Evolutionary conservation across 495 filamentous ascomycete genomes (phyloP), one percentile per base, ranked within the genome.

Genomic region (Aspergillus ostianus): DNA sequence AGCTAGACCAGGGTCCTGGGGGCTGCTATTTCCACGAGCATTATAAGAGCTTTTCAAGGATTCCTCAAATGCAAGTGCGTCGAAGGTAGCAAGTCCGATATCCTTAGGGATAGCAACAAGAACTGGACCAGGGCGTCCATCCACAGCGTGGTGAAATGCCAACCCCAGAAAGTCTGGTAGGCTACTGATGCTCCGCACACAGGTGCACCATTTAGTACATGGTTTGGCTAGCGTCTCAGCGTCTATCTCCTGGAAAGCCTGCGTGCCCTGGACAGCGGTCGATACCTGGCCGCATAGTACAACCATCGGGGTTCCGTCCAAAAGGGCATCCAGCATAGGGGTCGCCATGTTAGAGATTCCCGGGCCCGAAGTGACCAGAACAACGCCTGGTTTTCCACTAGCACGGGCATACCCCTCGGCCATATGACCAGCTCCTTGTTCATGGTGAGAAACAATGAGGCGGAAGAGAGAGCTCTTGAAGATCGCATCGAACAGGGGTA

Each of bases 351-450:
- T 87, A 23, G 85, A 86, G 20, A 82, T 83, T 46, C 85, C 85
- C 47, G 85, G 85, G 20, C 85, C 85, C n/a, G 84, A 87, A 21
- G 85, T 87, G 36, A 87, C 84, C 6, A 87, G 70, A 45, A 87
- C 84, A 6, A 87, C 83, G 61, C 85, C 84, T 46, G 84, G 83
- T 65, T 82, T 83, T 47, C 85, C 85, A 52, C 79, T 81, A 20
- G 83, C 85, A 60, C 85, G 75, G 20, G 84, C 84, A 66, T 87
- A 87, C 13, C 85, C 84, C 66, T 87, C 81, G 4, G 84, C 84
- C 84, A 86, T 87, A 67, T 87, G 84, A 44, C 84, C 84, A 29
- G 84, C 84, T 58, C 84, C 84, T 70, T 87, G 85, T 67, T 87
- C 85, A 68, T 87, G 85, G 65, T 80, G 75, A 36, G 85, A 82